Conservation (phyloP, 1,284 basidiomycete genomes). For the Irpex rosettiformis region DNA sequence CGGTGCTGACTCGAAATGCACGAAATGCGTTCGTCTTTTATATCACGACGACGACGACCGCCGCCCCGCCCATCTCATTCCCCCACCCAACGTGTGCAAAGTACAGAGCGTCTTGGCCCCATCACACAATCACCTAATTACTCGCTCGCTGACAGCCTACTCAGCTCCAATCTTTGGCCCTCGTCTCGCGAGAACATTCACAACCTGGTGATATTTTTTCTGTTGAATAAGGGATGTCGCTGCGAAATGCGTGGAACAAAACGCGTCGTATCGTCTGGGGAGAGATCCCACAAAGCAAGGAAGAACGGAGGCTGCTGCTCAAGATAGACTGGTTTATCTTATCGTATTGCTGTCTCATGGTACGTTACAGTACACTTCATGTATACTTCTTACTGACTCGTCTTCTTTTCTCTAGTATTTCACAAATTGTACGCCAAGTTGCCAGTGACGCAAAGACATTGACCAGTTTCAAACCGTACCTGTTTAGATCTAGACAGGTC, state of each 20-base stretch:
- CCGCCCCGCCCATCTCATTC: background rate
- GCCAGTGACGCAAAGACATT: background rate
- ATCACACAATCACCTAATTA: background rate
- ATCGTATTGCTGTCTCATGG: conserved; percentile 69
- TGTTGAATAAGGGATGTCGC: conserved; percentile 1
- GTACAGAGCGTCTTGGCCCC: background rate
- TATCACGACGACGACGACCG: too few species aligned
- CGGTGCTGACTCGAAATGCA: too few species aligned
- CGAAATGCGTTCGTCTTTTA: too few species aligned
- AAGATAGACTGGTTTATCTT: conserved; percentile 67
- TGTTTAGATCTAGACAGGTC: conserved; percentile 58
- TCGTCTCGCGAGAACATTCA: background rate
- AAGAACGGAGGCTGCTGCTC: conserved; percentile 46
- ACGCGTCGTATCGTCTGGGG: conserved; percentile 30
- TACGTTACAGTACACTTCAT: conserved; percentile 27
- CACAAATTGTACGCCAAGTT: conserved; percentile 48
- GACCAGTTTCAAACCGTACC: background rate
- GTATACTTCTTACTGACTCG: conserved; percentile 3
- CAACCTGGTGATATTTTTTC: background rate
- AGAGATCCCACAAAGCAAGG: conserved; percentile 32
- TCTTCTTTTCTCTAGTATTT: conserved; percentile 45
- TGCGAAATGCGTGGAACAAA: conserved; percentile 1
- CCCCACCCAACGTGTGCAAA: background rate
- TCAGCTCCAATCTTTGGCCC: background rate
- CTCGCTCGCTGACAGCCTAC: background rate